Evolutionary conservation across 345 rosid species (phyloP).

Genomic region (Dipteronia dyeriana): DNA sequence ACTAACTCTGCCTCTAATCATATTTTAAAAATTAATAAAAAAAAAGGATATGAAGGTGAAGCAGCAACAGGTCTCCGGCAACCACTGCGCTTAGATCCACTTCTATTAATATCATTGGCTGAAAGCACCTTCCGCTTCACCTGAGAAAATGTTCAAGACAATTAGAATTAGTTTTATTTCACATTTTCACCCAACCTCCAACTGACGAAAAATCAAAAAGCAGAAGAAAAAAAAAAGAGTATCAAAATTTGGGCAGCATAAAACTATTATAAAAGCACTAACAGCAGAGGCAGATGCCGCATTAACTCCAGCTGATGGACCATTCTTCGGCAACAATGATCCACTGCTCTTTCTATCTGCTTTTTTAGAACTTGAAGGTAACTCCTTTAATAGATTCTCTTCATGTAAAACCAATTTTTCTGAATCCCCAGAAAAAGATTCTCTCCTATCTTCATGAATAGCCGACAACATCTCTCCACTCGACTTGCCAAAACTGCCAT

Average conservation of each 20-base stretch:
- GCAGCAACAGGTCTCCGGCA: slow-evolving; percentile 53
- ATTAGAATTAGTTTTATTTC: slow-evolving; percentile 15
- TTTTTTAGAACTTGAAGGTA: slow-evolving; percentile 38
- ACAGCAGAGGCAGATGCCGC: slow-evolving; percentile 43
- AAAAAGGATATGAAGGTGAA: slow-evolving; percentile 89
- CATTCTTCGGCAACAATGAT: slow-evolving; percentile 33
- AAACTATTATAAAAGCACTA: slow-evolving; percentile 14
- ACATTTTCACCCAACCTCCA: slow-evolving; percentile 2
- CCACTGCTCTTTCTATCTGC: slow-evolving; percentile 35
- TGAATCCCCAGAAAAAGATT: slow-evolving; percentile 43
- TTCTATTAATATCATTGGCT: slow-evolving; percentile 50
- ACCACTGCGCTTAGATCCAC: slow-evolving; percentile 72
- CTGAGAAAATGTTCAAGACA: slow-evolving; percentile 37
- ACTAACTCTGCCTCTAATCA: too few relatives aligned
- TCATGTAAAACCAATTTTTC: slow-evolving; percentile 45
- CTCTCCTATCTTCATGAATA: slow-evolving; percentile 60
- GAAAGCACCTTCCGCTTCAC: slow-evolving; percentile 56
- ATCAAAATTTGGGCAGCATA: neutral
- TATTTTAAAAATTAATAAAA: slow-evolving; percentile 22
- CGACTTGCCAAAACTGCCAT: slow-evolving; percentile 40
- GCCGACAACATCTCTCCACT: slow-evolving; percentile 49
- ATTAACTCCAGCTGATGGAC: slow-evolving; percentile 34
- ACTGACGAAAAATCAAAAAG: neutral
- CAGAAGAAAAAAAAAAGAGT: neutral
- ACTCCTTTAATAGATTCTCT: slow-evolving; percentile 47